A percentile compares a stretch with the other conserved stretches of the same genome.
These are phyloP conservation scores for Buddleja alternifolia DNA, from an alignment of 257 asterid species.

Conservation along the genomic window DNA sequence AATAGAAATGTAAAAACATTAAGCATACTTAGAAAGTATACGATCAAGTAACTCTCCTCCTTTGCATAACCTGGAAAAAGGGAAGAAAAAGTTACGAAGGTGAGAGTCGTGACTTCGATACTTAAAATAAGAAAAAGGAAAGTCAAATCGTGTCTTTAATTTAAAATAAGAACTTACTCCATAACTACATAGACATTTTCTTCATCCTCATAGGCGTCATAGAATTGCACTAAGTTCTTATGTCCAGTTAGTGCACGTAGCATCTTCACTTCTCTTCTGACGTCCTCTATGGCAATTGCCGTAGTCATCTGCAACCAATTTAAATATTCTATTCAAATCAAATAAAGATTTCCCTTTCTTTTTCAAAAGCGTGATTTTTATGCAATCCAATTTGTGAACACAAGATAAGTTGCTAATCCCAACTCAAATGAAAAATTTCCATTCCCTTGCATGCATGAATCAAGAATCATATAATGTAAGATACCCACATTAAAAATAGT, in stretches of 20 bases:
- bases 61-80: conserved; percentile 65
- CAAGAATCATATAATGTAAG: neutral
- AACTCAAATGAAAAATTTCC: neutral
- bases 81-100: conserved; percentile 6
- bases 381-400: neutral
- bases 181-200: conserved; percentile 63
- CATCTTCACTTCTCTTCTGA: conserved; percentile 68
- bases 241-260: conserved; percentile 69
- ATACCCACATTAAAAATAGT: neutral
- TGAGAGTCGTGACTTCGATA: neutral
- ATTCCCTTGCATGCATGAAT: neutral
- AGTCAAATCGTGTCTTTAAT: no score
- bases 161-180: conserved; percentile 55
- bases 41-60: conserved; percentile 87
- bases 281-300: conserved; percentile 70
- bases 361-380: conserved; percentile 11
- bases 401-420: conserved; percentile 6
- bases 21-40: conserved; percentile 68
- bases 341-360: conserved; percentile 11
- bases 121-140: no score
- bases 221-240: conserved; percentile 61
- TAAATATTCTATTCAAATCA: conserved; percentile 18
- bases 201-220: conserved; percentile 71
- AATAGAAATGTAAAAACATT: neutral
- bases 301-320: conserved; percentile 63